A percentile compares a stretch with the other conserved stretches of the same genome.
Evolutionary conservation across 495 filamentous ascomycete species (phyloP).

Genomic region (Immersiella caudata): DNA sequence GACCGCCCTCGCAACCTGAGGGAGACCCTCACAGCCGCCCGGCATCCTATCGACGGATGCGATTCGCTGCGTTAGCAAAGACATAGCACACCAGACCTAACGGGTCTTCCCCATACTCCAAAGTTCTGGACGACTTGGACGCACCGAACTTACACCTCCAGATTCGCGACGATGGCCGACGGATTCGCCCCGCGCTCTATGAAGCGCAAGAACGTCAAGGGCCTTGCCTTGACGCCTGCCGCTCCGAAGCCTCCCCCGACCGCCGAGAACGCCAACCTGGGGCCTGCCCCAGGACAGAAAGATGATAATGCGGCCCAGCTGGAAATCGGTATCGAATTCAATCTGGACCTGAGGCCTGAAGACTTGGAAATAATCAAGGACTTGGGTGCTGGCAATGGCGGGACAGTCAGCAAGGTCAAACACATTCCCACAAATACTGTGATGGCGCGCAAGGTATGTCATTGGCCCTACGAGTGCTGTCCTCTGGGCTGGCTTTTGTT

Average conservation of each 20-base stretch:
- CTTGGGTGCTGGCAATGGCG: constrained; percentile 93
- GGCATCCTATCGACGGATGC: constrained; percentile 3
- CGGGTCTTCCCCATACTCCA: background rate
- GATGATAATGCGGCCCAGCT: constrained; percentile 68
- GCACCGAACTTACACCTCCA: background rate
- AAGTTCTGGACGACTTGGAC: background rate
- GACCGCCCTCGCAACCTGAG: background rate
- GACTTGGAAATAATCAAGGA: constrained; percentile 93
- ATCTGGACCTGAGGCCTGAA: constrained; percentile 86
- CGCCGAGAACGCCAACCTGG: constrained; percentile 48
- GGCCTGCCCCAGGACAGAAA: constrained; percentile 67
- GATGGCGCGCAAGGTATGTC: constrained; percentile 92
- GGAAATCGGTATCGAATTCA: constrained; percentile 97
- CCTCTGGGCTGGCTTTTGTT: background rate
- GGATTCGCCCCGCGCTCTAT: constrained; percentile 84
- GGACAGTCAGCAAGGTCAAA: constrained; percentile 95
- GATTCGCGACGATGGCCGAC: constrained; percentile 68
- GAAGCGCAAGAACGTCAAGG: constrained; percentile 98
- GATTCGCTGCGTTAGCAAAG: background rate
- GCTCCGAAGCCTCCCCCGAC: constrained; percentile 55
- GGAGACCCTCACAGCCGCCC: background rate
- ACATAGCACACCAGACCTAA: constrained; percentile 3
- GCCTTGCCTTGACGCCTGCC: constrained; percentile 77
- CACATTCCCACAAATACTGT: constrained; percentile 92
- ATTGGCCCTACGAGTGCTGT: background rate